phyloP scores from a whole-genome alignment of 2,329 filamentous ascomycete genomes.

The Fusarium sp. region DNA sequence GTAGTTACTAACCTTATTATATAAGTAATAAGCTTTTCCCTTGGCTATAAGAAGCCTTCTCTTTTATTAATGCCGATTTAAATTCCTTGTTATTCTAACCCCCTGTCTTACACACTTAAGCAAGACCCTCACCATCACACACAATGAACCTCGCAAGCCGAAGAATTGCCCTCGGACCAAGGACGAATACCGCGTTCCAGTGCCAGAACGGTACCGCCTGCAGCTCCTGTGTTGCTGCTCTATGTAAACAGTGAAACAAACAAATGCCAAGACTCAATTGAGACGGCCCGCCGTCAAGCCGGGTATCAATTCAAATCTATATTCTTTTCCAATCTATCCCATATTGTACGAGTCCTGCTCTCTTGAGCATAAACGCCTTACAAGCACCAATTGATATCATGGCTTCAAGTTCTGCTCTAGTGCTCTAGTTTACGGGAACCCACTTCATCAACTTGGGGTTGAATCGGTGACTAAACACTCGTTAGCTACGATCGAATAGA shows the following conservation, averaged over 20 bases:
- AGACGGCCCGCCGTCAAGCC: neutral
- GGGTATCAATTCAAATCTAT: slow-evolving; percentile 19
- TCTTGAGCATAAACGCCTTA: slow-evolving; percentile 1
- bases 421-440: slow-evolving; percentile 34
- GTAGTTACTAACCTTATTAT: too few relatives aligned
- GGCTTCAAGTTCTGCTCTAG: neutral
- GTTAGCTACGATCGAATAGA: slow-evolving; percentile 26
- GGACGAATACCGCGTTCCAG: too few relatives aligned
- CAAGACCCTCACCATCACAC: too few relatives aligned
- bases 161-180: too few relatives aligned
- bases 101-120: too few relatives aligned
- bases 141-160: too few relatives aligned
- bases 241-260: neutral
- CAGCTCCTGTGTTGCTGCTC: neutral
- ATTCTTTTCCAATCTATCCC: neutral
- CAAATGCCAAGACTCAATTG: neutral
- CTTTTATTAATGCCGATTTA: too few relatives aligned
- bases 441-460: slow-evolving; percentile 57
- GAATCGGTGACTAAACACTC: slow-evolving; percentile 58
- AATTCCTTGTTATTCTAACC: too few relatives aligned
- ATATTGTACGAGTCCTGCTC: neutral
- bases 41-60: too few relatives aligned
- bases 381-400: neutral
- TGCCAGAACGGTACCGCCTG: too few relatives aligned
- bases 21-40: too few relatives aligned